Conservation (phyloP, 345 rosid genomes). For the Passiflora organensis region DNA sequence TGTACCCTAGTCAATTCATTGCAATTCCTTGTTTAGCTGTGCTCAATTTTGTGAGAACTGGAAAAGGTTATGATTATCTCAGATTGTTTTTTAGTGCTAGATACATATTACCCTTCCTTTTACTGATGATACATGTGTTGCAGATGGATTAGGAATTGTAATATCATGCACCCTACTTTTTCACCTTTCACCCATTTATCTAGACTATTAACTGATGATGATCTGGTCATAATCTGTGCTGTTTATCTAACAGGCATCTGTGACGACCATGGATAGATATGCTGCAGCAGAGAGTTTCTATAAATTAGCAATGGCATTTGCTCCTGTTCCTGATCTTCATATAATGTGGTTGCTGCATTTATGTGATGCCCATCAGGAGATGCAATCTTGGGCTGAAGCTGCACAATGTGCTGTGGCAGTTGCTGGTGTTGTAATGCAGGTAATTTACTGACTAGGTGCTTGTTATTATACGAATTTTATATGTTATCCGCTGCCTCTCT, state of each 20-base stretch:
- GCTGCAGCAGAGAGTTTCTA: slow-evolving; percentile 97
- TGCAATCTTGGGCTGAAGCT: slow-evolving; percentile 99
- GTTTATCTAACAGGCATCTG: slow-evolving; percentile 50
- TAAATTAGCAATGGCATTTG: slow-evolving; percentile 98
- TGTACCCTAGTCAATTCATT: background rate
- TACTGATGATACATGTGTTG: no score
- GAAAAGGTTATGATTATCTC: background rate
- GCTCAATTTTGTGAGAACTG: background rate
- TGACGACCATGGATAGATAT: slow-evolving; percentile 84
- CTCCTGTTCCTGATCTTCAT: slow-evolving; percentile 99
- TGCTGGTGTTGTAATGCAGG: slow-evolving; percentile 97
- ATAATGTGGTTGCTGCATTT: slow-evolving; percentile 98
- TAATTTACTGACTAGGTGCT: slow-evolving; percentile 21
- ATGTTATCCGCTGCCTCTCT: background rate
- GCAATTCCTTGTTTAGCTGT: background rate
- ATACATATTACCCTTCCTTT: background rate
- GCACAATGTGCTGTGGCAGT: slow-evolving; percentile 96
- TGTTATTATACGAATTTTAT: background rate
- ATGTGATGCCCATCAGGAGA: slow-evolving; percentile 99
- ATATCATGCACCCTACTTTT: background rate
- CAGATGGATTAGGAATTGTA: background rate
- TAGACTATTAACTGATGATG: background rate
- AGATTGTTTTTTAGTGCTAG: background rate
- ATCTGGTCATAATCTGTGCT: slow-evolving; percentile 6
- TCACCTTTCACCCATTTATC: background rate